A percentile compares a stretch with the other conserved stretches of the same genome.
Evolutionary conservation across 192 early-diverging fungal species (phyloP).

Genomic region (Coemansia sp.): DNA sequence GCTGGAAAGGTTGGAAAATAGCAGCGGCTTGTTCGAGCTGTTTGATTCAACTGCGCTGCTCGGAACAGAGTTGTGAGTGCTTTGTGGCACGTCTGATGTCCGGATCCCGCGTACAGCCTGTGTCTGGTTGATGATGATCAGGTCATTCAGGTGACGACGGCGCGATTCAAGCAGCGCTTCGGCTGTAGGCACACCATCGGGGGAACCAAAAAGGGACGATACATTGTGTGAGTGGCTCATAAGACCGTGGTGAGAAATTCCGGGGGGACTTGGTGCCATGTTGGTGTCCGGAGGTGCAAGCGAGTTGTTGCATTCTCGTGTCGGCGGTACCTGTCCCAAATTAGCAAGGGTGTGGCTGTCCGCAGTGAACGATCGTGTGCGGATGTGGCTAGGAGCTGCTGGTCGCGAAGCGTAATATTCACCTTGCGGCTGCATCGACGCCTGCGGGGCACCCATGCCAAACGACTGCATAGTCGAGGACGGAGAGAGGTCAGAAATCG

Average conservation of each 20-base stretch:
- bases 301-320: not conserved
- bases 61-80: not conserved
- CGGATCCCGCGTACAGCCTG: slow-evolving; percentile 35
- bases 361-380: slow-evolving; percentile 32
- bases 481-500: not conserved
- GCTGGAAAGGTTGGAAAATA: slow-evolving; percentile 28
- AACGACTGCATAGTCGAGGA: not conserved
- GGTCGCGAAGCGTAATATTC: not conserved
- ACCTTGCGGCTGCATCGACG: slow-evolving; percentile 9
- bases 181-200: slow-evolving; percentile 22
- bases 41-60: not conserved
- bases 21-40: slow-evolving; percentile 8
- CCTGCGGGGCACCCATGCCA: not conserved
- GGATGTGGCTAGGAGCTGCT: slow-evolving; percentile 4
- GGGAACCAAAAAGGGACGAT: not conserved
- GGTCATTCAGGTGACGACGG: slow-evolving; percentile 43
- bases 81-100: not conserved
- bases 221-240: not conserved
- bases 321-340: not conserved
- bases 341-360: slow-evolving; percentile 22
- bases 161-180: slow-evolving; percentile 40
- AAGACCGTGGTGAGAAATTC: not conserved
- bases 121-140: slow-evolving; percentile 47
- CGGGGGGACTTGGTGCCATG: not conserved
- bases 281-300: not conserved